A percentile compares a stretch with the other conserved stretches of the same genome.
Evolutionary conservation across 2,329 filamentous ascomycete genomes (phyloP).

Genomic region (Rhynchosporium agropyri): DNA sequence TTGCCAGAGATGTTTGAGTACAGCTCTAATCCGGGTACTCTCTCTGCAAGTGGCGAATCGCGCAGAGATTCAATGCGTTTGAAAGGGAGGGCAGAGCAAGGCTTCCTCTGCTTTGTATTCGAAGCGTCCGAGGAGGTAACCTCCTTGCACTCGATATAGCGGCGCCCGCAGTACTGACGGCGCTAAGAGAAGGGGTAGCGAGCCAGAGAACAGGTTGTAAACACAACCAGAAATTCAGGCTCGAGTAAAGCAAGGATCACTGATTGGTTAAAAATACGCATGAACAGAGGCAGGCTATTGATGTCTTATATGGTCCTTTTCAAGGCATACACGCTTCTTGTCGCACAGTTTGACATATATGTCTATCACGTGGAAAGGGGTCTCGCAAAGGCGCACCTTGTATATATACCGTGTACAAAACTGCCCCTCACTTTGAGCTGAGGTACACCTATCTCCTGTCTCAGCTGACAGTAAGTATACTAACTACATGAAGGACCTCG

Average conservation of each 20-base stretch:
- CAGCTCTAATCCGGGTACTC: neutral
- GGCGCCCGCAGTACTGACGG: conserved; percentile 6
- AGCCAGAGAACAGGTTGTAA: conserved; percentile 10
- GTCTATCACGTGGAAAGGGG: neutral
- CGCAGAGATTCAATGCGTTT: neutral
- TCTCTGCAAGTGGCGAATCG: neutral
- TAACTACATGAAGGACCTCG: neutral
- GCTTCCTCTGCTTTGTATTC: conserved; percentile 3
- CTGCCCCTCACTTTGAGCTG: conserved; percentile 3
- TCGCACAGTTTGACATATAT: neutral
- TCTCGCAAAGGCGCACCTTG: neutral
- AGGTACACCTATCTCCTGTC: neutral
- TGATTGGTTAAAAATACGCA: too few species aligned
- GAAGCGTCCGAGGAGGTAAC: neutral
- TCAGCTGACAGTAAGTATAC: neutral
- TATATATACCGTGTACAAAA: neutral
- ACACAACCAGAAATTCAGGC: neutral
- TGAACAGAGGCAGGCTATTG: too few species aligned
- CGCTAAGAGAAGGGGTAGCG: conserved; percentile 7
- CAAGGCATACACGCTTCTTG: neutral
- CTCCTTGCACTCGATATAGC: neutral
- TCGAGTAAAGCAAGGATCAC: neutral
- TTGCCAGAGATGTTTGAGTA: neutral
- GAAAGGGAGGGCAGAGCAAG: neutral
- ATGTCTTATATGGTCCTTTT: too few species aligned